Evolutionary conservation across 2,329 filamentous ascomycete genomes (phyloP).

Genomic region (Rhynchosporium secalis): DNA sequence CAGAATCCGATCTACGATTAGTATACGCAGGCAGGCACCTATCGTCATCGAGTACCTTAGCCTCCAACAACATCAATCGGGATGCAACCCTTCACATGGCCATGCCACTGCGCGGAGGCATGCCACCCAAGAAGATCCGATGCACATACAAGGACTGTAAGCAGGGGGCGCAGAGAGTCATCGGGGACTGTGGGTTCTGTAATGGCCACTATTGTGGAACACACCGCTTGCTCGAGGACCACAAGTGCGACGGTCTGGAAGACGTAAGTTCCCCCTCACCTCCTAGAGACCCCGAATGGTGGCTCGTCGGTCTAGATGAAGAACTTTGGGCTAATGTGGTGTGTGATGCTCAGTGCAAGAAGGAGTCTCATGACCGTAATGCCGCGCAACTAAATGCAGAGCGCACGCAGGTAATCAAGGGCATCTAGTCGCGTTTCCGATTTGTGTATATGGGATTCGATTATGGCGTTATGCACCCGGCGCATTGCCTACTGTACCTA

Average conservation of each 20-base stretch:
- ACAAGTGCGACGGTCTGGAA: constrained; percentile 89
- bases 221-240: constrained; percentile 90
- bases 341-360: constrained; percentile 69
- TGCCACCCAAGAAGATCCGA: constrained; percentile 75
- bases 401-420: constrained; percentile 90
- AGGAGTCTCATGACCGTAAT: constrained; percentile 93
- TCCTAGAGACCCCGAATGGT: constrained; percentile 36
- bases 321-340: constrained; percentile 43
- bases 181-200: constrained; percentile 96
- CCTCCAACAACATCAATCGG: constrained; percentile 49
- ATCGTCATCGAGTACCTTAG: constrained; percentile 44
- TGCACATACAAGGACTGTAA: constrained; percentile 91
- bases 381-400: constrained; percentile 89
- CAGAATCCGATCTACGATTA: constrained; percentile 52
- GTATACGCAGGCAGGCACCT: constrained; percentile 60
- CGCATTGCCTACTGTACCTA: constrained; percentile 23
- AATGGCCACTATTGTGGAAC: constrained; percentile 91
- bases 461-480: constrained; percentile 2
- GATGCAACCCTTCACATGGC: constrained; percentile 55
- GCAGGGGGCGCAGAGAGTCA: constrained; percentile 84
- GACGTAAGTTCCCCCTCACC: constrained; percentile 58
- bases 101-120: constrained; percentile 55
- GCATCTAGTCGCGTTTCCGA: constrained; percentile 57
- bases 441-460: constrained; percentile 15
- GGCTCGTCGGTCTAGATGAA: constrained; percentile 46